Evolutionary conservation across 345 rosid genomes (phyloP).

Genomic region (Geranium brycei): DNA sequence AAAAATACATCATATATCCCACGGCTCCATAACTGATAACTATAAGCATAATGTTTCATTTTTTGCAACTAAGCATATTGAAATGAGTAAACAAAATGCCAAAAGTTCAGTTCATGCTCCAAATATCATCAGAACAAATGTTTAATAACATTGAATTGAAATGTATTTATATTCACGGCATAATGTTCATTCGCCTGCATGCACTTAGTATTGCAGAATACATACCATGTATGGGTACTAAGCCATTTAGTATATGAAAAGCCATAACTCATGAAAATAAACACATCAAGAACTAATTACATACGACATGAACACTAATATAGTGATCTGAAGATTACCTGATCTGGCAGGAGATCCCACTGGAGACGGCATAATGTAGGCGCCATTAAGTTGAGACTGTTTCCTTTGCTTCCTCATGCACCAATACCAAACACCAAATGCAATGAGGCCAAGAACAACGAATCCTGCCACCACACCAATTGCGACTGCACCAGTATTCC

Average conservation of each 20-base stretch:
- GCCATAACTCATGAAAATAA: background rate
- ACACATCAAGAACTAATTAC: background rate
- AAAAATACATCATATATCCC: conserved; percentile 8
- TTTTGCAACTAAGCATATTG: too few species aligned
- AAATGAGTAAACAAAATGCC: too few species aligned
- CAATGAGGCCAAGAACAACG: conserved; percentile 45
- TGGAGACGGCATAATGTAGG: conserved; percentile 54
- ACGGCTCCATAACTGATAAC: background rate
- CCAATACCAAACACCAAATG: conserved; percentile 33
- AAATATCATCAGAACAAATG: too few species aligned
- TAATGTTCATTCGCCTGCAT: too few species aligned
- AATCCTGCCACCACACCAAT: conserved; percentile 39
- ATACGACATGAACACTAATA: conserved; percentile 3
- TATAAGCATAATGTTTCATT: background rate
- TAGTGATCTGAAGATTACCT: conserved; percentile 30
- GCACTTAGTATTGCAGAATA: too few species aligned
- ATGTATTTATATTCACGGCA: too few species aligned
- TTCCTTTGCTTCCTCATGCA: conserved; percentile 45
- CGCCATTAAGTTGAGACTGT: conserved; percentile 37
- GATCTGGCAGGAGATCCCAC: conserved; percentile 42
- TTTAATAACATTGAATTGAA: too few species aligned
- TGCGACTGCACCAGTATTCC: conserved; percentile 34
- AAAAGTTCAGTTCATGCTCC: too few species aligned
- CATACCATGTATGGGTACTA: too few species aligned
- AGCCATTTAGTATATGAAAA: background rate